Evolutionary conservation across 2,329 filamentous ascomycete species (phyloP), one percentile per base, ranked within the genome.

Genomic region (Dactylellina leptospora): DNA sequence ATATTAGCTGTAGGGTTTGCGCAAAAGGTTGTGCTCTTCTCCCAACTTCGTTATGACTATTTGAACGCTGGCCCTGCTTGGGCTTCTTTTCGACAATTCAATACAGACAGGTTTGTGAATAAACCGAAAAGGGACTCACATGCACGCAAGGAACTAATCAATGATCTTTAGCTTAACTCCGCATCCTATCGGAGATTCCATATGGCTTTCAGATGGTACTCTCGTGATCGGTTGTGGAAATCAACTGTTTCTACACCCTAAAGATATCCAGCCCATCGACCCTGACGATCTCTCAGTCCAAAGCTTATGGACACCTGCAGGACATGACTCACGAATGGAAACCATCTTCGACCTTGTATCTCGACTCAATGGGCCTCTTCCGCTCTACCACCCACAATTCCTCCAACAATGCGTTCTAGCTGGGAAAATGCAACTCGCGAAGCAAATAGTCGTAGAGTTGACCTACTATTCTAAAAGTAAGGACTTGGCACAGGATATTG

Each of bases 1-100:
- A 92, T 97, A 61, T 83, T 97, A 18, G 91, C 93, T 0, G 91
- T 97, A n/a, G 92, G 93, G 0, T 96, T 96, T 77, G 88, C 89
- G n/a, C 90, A 93, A 74, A 87, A 90, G 63, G 89, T 97, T 3
- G 81, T 96, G 27, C 83, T 97, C 1, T 85, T 96, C 23, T 89
- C 90, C 4, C 92, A 97, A 78, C 88, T 96, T 81, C 89, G 93
- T 10, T 97, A 95, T 77, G 92, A 96, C 79, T 96, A 96, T 78
- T 83, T 96, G 16, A 92, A 93, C 76, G 89, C 91, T 72, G 90
- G 90, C 0, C 90, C 92, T n/a, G 91, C 92, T 0, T 97, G 93
- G 93, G 90, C 91, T 0, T 84, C 90, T 22, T 89, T 97, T 68
- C 85, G 90, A 47, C 90, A 96, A 78, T 91, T 97, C 63, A 87